Base-by-base conservation (phyloP, 2,329 filamentous ascomycete genomes). In the Aspergillaceae sp. region DNA sequence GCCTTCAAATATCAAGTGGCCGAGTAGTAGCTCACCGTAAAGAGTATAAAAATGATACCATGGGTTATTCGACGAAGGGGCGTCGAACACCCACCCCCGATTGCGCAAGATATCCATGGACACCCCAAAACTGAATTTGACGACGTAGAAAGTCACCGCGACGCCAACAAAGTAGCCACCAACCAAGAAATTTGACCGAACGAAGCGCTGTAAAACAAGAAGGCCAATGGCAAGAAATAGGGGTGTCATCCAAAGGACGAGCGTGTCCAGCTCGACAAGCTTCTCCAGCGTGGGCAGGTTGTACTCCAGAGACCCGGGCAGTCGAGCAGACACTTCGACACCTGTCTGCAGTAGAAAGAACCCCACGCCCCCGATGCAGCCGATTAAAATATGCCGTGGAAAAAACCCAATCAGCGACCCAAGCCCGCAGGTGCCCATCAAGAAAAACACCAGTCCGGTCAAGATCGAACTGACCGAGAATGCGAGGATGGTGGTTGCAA, bases 21-120 rank as follows among this genome's bases (percentile, higher is more conserved):
- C 0, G 10, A 19, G 4, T 7, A 6, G 26, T n/a, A 26, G 71
- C 82, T 76, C 74, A 91, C 87, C 83, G 68, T 95, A 98, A 41
- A 97, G 78, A 0, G 88, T 94, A 69, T 95, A 98, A 60, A 98
- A 98, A 63, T 92, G 89, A 79, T 92, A 98, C 81, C 94, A 98
- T 0, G 92, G 89, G 57, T 94, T 87, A 8, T 80, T 86, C 7
- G 84, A 83, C 40, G 85, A 84, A 1, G 92, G 91, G 0, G 85
- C 85, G 56, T 87, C 79, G 58, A 98, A 98, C 7, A 97, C 85
- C 92, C 92, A 98, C 11, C 92, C 92, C 42, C 76, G 72, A 7
- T 78, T 67, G 44, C 89, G 83, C 40, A 97, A 70, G 8, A 74
- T 73, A 34, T 79, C 75, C 49, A 88, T 74, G 36, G 85, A 74